Evolutionary conservation across 225 moss, liverwort and hornwort species (phyloP), one percentile per base, ranked within the genome.

Genomic region (Pleurozium schreberi): DNA sequence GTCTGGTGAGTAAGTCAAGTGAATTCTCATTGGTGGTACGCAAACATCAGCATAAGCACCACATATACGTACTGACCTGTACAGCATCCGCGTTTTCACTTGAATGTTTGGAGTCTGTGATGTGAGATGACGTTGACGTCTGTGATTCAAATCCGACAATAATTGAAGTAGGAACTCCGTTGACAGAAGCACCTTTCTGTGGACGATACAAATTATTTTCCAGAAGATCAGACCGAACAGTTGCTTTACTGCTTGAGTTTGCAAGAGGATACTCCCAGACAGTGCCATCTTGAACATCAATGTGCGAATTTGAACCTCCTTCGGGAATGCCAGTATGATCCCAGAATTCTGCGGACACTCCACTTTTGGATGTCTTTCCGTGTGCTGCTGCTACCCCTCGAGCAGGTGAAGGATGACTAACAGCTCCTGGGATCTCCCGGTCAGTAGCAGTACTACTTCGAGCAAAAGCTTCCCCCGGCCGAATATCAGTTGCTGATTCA

Each of bases 71-170:
- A 87, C 90, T 87, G 40, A 94, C 92, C 94, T 92, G 91, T 64
- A 89, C 71, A 88, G 85, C 77, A 86, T 87, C 90, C 74, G 92
- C 76, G 28, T 88, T 93, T 84, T 91, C 95, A 85, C 55, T 74
- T 80, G 81, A 81, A 66, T 65, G 87, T 55, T 91, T 89, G 62
- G 89, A 91, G 86, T 89, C 88, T 42, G 90, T 70, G 58, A 76
- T 84, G 78, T 82, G 91, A 52, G 94, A 90, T 52, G 93, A 87
- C 82, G 93, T 86, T 28, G 94, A 83, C 14, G 88, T 81, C 87
- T 91, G 95, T 36, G 98, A 95, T 53, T 96, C 96, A 82, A 98
- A 98, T 19, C 97, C 97, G 45, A 97, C 94, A 55, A 96, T 96
- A 40, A 95, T 96, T 73, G 98, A 95, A 59, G 95, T 94, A 52